Conservation (phyloP, 805 yeast genomes). For the Helenozyma baotianmanensis region DNA sequence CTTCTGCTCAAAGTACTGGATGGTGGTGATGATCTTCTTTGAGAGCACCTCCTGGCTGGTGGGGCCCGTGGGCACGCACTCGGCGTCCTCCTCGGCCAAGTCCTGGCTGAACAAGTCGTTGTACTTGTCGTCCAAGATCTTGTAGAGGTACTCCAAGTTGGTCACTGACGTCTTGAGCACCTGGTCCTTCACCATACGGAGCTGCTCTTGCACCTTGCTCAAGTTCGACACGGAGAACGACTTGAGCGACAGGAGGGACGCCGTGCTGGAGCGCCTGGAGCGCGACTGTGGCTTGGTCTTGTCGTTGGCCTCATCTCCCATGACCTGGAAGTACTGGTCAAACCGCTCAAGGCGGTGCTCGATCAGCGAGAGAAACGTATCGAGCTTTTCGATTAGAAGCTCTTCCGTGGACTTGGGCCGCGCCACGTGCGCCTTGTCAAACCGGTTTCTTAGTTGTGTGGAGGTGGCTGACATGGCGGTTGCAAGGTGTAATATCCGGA, state of each 20-base stretch:
- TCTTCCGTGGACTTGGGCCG: constrained; percentile 28
- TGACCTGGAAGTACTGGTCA: constrained; percentile 35
- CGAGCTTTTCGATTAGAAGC: constrained; percentile 36
- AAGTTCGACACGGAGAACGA: constrained; percentile 30
- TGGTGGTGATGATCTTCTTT: constrained; percentile 37
- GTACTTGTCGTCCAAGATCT: constrained; percentile 38
- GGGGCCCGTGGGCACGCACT: constrained; percentile 4
- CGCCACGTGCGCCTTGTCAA: not conserved
- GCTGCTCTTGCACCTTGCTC: constrained; percentile 31
- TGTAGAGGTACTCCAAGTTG: constrained; percentile 36
- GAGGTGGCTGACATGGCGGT: constrained; percentile 4
- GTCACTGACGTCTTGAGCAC: constrained; percentile 34
- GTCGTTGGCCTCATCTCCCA: constrained; percentile 14
- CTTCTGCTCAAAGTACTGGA: constrained; percentile 40
- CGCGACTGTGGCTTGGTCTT: constrained; percentile 1
- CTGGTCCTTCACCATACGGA: constrained; percentile 30
- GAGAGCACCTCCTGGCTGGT: constrained; percentile 26
- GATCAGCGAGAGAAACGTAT: constrained; percentile 38
- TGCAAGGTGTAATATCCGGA: too few relatives aligned
- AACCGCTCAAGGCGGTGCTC: constrained; percentile 37
- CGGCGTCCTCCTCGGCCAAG: constrained; percentile 5
- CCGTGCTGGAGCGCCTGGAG: constrained; percentile 25
- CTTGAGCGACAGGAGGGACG: constrained; percentile 26
- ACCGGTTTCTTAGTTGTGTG: constrained; percentile 11
- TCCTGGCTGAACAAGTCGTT: constrained; percentile 29